Conservation (phyloP, 345 rosid genomes). For the Rhodomyrtus tomentosa region DNA sequence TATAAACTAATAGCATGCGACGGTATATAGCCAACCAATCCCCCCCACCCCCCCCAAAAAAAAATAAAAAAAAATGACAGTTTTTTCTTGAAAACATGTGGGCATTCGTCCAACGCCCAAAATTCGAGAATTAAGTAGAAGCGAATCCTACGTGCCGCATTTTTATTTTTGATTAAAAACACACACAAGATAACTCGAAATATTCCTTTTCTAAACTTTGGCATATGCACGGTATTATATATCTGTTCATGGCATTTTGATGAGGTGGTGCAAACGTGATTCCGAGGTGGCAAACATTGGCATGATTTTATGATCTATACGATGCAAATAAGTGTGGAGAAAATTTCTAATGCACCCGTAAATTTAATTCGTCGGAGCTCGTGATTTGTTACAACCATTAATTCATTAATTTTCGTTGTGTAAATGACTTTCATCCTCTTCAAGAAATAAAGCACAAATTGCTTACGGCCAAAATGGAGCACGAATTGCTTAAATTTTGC, state of each 20-base stretch:
- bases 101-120: neutral
- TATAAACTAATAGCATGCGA: neutral
- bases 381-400: too few species aligned
- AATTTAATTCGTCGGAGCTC: neutral
- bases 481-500: neutral
- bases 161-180: too few species aligned
- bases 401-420: neutral
- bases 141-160: neutral
- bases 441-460: neutral
- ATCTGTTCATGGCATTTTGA: neutral
- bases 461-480: neutral
- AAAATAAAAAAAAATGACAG: neutral
- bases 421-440: neutral
- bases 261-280: rapidly evolving
- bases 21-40: neutral
- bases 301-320: rapidly evolving
- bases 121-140: neutral
- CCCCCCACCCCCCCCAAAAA: too few species aligned
- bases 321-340: neutral
- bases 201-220: too few species aligned
- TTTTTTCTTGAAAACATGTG: neutral
- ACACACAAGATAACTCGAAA: neutral
- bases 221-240: neutral
- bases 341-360: too few species aligned
- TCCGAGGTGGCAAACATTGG: neutral